Evolutionary conservation across 768 basidiomycete species (phyloP).

Genomic region (Tulasnella sp.): DNA sequence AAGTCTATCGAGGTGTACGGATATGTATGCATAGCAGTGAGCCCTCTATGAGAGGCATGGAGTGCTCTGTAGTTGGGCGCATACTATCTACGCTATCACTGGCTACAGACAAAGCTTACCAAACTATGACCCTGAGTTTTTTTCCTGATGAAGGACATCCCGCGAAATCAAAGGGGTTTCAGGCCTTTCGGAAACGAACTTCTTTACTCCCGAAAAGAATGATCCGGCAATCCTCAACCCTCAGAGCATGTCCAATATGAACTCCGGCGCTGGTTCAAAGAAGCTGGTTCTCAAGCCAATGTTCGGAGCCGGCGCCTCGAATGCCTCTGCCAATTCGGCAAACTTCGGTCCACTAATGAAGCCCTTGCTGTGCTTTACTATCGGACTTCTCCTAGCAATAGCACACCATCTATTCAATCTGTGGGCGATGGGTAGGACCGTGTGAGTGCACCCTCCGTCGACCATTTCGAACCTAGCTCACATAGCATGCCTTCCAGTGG

Average conservation of each 20-base stretch:
- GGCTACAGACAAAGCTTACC: too few species aligned
- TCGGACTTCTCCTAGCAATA: not conserved
- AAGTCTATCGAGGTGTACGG: too few species aligned
- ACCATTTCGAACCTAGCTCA: not conserved
- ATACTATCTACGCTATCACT: too few species aligned
- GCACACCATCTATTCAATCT: not conserved
- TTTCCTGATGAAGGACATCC: not conserved
- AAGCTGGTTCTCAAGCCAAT: not conserved
- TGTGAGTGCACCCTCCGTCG: not conserved
- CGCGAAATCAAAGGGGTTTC: not conserved
- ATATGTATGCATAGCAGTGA: too few species aligned
- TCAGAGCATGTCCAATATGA: not conserved
- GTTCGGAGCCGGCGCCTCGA: not conserved
- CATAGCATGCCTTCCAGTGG: not conserved
- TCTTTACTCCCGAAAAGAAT: not conserved
- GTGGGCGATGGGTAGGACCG: not conserved
- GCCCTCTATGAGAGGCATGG: too few species aligned
- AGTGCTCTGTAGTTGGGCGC: too few species aligned
- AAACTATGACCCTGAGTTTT: too few species aligned
- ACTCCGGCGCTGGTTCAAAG: not conserved
- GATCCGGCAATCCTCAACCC: not conserved
- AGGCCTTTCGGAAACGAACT: not conserved
- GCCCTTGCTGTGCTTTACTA: not conserved
- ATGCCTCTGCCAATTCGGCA: not conserved
- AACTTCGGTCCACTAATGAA: not conserved